Conservation (phyloP, 257 asterid genomes). For the Solanum megistacrolobum region DNA sequence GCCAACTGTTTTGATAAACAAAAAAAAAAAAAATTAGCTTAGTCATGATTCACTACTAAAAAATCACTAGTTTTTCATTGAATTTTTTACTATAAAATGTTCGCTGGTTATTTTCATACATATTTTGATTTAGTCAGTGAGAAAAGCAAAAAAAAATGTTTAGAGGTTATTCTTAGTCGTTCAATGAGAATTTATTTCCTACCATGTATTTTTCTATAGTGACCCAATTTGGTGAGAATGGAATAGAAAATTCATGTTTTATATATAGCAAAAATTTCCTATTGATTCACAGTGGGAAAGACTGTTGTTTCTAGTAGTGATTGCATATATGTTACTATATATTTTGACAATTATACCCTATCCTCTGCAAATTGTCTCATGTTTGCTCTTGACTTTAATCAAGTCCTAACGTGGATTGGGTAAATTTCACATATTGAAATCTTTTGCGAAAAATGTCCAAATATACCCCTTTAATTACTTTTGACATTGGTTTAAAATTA, state of each 20-base stretch:
- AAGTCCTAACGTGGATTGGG: not conserved
- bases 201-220: not conserved
- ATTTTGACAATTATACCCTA: not conserved
- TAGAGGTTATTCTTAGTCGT: not conserved
- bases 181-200: not conserved
- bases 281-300: not conserved
- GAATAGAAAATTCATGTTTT: too few relatives aligned
- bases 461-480: not conserved
- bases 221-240: fast-evolving
- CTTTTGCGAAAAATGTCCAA: not conserved
- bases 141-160: not conserved
- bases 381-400: not conserved
- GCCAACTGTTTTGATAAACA: slow-evolving; percentile 28
- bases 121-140: not conserved
- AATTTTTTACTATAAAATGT: too few relatives aligned
- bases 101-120: fast-evolving
- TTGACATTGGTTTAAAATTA: too few relatives aligned
- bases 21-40: not conserved
- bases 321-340: not conserved
- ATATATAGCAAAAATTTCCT: too few relatives aligned
- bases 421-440: not conserved
- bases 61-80: too few relatives aligned
- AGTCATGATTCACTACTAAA: too few relatives aligned
- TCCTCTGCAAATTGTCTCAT: not conserved
- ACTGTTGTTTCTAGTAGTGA: not conserved